phyloP scores from a whole-genome alignment of 2,329 filamentous ascomycete genomes.

The Incumbomyces delicatus region DNA sequence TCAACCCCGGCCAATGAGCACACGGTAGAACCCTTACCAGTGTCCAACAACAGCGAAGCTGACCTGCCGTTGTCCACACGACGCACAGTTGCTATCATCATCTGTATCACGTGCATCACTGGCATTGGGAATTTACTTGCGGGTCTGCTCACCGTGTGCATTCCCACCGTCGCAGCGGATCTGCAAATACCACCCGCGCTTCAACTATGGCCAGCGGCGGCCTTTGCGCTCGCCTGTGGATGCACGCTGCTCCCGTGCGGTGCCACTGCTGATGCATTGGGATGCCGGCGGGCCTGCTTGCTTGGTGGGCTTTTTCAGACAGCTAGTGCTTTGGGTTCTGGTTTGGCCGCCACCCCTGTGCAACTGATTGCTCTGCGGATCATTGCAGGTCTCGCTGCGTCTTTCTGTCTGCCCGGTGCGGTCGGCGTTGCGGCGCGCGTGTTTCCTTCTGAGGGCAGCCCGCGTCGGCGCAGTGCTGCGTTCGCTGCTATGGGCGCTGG shows the following conservation, averaged over 20 bases:
- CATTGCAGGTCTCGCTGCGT: constrained; percentile 37
- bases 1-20: too few relatives aligned
- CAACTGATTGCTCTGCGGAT: constrained; percentile 41
- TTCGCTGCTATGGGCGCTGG: constrained; percentile 44
- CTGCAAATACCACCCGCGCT: constrained; percentile 17
- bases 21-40: too few relatives aligned
- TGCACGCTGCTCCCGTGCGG: constrained; percentile 42
- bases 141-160: constrained; percentile 19
- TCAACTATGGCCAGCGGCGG: constrained; percentile 27
- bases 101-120: constrained; percentile 11
- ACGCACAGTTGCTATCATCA: constrained; percentile 12
- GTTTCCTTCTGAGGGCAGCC: constrained; percentile 37
- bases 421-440: constrained; percentile 41
- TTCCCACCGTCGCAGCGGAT: constrained; percentile 20
- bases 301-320: constrained; percentile 37
- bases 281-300: constrained; percentile 38
- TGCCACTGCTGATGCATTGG: constrained; percentile 43
- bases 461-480: constrained; percentile 41
- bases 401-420: constrained; percentile 41
- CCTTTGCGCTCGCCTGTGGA: constrained; percentile 35
- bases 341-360: constrained; percentile 29
- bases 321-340: constrained; percentile 37
- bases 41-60: too few relatives aligned
- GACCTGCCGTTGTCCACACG: too few relatives aligned
- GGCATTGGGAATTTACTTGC: constrained; percentile 15